Conservation (phyloP, 192 early-diverging fungal species). For the Entomortierella parvispora region DNA sequence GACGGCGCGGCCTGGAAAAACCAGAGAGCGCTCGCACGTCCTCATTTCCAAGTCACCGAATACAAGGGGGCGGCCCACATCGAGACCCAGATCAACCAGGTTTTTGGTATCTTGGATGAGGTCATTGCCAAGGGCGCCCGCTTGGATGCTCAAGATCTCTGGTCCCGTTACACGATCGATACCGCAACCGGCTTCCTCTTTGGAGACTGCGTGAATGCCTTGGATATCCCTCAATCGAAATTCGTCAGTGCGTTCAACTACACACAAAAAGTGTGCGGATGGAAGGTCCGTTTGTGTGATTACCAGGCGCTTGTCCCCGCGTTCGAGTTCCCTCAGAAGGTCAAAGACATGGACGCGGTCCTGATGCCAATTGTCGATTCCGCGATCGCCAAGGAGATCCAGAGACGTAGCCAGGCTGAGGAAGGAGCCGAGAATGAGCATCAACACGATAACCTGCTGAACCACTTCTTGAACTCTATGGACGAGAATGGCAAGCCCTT, state of each 20-base stretch:
- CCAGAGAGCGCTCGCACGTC: conserved; percentile 47
- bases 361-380: conserved; percentile 42
- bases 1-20: conserved; percentile 52
- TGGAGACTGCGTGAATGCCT: conserved; percentile 40
- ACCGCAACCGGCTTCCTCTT: conserved; percentile 50
- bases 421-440: conserved; percentile 25
- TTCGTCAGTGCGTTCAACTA: conserved; percentile 49
- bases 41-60: conserved; percentile 51
- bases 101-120: conserved; percentile 43
- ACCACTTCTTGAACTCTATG: conserved; percentile 45
- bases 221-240: conserved; percentile 43
- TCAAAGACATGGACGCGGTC: conserved; percentile 49
- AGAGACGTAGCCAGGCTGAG: conserved; percentile 2
- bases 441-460: conserved; percentile 32
- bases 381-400: conserved; percentile 40
- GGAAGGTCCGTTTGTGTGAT: conserved; percentile 51
- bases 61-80: conserved; percentile 53
- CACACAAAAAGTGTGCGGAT: conserved; percentile 51
- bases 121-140: conserved; percentile 23
- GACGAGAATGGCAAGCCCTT: conserved; percentile 52
- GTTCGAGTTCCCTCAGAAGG: conserved; percentile 41
- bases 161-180: conserved; percentile 52
- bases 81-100: conserved; percentile 52
- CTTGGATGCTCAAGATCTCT: conserved; percentile 44
- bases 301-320: conserved; percentile 32